Conservation (phyloP, 257 asterid genomes). For the Nicotiana tomentosiformis region DNA sequence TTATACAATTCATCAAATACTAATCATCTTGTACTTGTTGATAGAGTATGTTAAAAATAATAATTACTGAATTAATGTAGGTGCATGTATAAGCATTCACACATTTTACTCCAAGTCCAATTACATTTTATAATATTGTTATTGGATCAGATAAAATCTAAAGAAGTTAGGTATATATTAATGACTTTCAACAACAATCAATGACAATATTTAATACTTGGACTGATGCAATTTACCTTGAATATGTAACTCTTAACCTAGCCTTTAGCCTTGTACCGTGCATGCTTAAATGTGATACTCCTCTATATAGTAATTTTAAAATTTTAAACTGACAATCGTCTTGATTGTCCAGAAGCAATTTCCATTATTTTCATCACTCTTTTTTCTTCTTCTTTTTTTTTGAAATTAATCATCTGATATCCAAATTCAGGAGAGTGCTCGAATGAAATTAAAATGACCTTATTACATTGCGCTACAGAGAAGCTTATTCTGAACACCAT, state of each 20-base stretch:
- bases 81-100: background rate
- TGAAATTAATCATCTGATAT: too few species aligned
- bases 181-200: too few species aligned
- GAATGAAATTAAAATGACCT: too few species aligned
- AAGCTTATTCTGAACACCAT: too few species aligned
- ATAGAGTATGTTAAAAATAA: background rate
- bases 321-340: background rate
- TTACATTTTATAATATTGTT: background rate
- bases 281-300: too few species aligned
- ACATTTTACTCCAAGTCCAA: background rate
- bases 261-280: background rate
- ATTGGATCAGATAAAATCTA: background rate
- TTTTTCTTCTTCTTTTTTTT: too few species aligned
- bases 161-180: too few species aligned
- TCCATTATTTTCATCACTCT: too few species aligned
- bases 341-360: background rate
- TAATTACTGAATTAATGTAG: background rate
- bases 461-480: too few species aligned
- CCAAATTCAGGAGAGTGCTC: too few species aligned
- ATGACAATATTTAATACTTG: background rate
- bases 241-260: background rate
- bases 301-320: too few species aligned
- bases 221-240: background rate
- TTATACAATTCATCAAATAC: background rate
- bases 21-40: background rate